Base-by-base conservation (phyloP, 2,329 filamentous ascomycete genomes). In the Fusarium austroafricanum region DNA sequence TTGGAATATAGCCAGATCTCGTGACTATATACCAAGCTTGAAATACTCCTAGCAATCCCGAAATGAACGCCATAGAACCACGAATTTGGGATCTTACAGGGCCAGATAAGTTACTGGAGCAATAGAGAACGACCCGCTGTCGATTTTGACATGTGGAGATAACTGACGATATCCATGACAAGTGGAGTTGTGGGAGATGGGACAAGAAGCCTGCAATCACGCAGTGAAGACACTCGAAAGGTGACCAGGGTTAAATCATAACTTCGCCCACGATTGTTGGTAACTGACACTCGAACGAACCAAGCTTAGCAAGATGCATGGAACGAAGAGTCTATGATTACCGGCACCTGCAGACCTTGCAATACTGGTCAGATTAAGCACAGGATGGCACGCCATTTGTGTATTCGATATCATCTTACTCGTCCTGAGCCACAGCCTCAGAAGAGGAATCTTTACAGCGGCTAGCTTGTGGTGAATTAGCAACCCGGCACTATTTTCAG, bases 361-460 rank as follows among this genome's bases (percentile, higher is more conserved):
- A 67, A n/a, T 66, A 47, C 65, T 65, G 60, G 55, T 37, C 52
- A 65, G 67, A 68, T 62, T 55, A 69, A 65, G 58, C 62, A 61
- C 49, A 57, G 59, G 43, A 55, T 44, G 59, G 63, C 55, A 72
- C 70, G 68, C 60, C 65, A 71, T 71, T 58, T 70, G 70, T 69
- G 60, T 57, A 64, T 65, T 58, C 39, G 40, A 65, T 51, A 29
- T 55, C 56, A 55, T 33, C n/a, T n/a, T n/a, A 35, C 47, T 37
- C 26, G 38, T 46, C 38, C 47, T 45, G 31, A 23, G 26, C 38
- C 29, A 29, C 40, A 52, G 15, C 38, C 31, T 42, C 20, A 15
- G 37, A 26, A 58, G 29, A 43, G 35, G 18, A 37, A 53, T 23
- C 12, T 28, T 39, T 14, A n/a, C 15, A 6, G 38, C 15, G 15